Conservation (phyloP, 306 rosid species). For the Glycine soja region DNA sequence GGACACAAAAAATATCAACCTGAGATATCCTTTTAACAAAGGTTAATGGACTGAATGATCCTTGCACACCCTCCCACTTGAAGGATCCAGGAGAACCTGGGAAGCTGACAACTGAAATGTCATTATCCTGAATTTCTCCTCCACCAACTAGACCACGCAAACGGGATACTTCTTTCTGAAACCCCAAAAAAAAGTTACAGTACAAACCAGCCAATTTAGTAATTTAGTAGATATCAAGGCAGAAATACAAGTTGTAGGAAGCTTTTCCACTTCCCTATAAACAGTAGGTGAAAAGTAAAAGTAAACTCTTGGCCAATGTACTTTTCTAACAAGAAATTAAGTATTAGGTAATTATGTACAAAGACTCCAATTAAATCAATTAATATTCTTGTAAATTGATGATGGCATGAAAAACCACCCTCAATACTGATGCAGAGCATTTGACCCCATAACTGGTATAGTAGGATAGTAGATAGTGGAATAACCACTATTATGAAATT, state of each 20-base stretch:
- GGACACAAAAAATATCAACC: constrained; percentile 51
- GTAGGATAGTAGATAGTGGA: no score
- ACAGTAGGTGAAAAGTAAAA: neutral
- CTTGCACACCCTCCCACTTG: constrained; percentile 88
- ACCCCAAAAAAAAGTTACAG: constrained; percentile 5
- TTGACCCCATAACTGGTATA: no score
- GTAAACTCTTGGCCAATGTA: neutral
- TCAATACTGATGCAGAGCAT: no score
- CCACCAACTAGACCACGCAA: constrained; percentile 71
- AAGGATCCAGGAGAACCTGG: constrained; percentile 94
- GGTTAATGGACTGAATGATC: constrained; percentile 80
- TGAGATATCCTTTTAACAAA: constrained; percentile 69
- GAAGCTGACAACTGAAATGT: constrained; percentile 60
- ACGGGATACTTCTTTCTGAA: constrained; percentile 87
- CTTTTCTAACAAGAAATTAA: neutral
- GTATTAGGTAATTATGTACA: neutral
- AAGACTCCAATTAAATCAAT: neutral
- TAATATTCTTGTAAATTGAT: neutral
- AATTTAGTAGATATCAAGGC: constrained; percentile 17
- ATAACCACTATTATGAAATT: no score
- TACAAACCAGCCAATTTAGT: constrained; percentile 12
- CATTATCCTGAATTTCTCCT: constrained; percentile 75
- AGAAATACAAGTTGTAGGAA: constrained; percentile 19
- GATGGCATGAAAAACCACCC: constrained; percentile 30
- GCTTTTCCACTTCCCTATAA: constrained; percentile 6